phyloP scores from a whole-genome alignment of 441 rosid species.

The Bocquillonia castaneifolia region DNA sequence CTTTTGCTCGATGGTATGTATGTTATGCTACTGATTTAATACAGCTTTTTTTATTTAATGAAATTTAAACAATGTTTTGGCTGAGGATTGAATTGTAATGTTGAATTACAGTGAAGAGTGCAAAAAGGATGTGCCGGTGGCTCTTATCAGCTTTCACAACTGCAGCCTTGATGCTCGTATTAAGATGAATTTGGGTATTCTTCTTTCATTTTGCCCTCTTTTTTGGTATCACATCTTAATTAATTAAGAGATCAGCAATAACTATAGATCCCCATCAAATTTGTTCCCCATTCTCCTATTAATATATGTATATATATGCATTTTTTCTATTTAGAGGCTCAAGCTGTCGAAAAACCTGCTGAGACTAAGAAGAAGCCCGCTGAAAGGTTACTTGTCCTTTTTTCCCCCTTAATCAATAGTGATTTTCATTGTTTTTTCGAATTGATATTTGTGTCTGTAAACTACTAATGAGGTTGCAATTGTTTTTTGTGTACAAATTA shows the following conservation, averaged over 20 bases:
- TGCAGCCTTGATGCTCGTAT: slow-evolving; percentile 88
- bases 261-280: too few relatives aligned
- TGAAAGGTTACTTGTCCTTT: slow-evolving; percentile 40
- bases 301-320: neutral
- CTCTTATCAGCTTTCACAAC: slow-evolving; percentile 61
- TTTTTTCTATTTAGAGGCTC: slow-evolving; percentile 48
- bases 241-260: too few relatives aligned
- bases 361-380: slow-evolving; percentile 62
- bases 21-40: neutral
- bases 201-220: neutral
- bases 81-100: neutral
- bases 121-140: slow-evolving; percentile 68
- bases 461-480: too few relatives aligned
- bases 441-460: too few relatives aligned
- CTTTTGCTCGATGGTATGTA: slow-evolving; percentile 65
- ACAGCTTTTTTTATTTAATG: neutral
- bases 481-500: too few relatives aligned
- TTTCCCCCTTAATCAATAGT: neutral
- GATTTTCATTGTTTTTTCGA: neutral
- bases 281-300: neutral
- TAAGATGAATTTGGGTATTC: slow-evolving; percentile 62
- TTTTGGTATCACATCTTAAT: too few relatives aligned
- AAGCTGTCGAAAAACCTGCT: slow-evolving; percentile 58
- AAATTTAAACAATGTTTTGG: neutral
- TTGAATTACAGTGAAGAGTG: slow-evolving; percentile 60